These are phyloP conservation scores for Microbotryomycetes sp. DNA, from an alignment of 1,284 basidiomycete species.

Conservation along the genomic window DNA sequence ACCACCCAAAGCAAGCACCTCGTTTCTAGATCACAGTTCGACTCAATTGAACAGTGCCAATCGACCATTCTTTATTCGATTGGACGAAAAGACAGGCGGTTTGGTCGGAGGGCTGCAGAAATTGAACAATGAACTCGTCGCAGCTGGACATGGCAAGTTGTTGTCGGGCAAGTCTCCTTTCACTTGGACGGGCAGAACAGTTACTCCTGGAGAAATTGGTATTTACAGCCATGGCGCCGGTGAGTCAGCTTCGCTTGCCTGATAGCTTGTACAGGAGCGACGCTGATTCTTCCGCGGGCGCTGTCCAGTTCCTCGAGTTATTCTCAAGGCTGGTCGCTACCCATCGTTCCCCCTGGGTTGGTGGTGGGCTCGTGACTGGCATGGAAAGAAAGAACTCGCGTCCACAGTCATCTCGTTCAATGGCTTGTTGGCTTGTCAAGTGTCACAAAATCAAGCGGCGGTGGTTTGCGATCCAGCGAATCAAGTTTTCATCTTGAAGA, in stretches of 20 bases:
- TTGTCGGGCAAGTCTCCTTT: slow-evolving; percentile 49
- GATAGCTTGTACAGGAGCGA: too few species aligned
- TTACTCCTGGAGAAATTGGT: slow-evolving; percentile 59
- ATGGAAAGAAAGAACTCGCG: slow-evolving; percentile 64
- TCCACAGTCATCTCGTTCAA: slow-evolving; percentile 69
- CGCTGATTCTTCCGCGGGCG: neutral
- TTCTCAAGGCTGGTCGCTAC: slow-evolving; percentile 64
- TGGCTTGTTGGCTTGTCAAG: slow-evolving; percentile 67
- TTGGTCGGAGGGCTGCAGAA: slow-evolving; percentile 58
- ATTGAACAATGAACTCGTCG: slow-evolving; percentile 54
- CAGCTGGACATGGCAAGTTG: slow-evolving; percentile 52
- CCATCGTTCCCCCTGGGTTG: slow-evolving; percentile 64
- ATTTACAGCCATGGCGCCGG: slow-evolving; percentile 67
- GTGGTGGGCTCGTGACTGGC: slow-evolving; percentile 68
- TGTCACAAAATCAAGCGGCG: slow-evolving; percentile 69
- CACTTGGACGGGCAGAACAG: slow-evolving; percentile 33
- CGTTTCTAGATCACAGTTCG: neutral
- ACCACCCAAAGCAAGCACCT: neutral
- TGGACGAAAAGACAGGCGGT: slow-evolving; percentile 52
- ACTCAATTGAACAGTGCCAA: slow-evolving; percentile 28
- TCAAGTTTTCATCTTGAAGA: slow-evolving; percentile 62
- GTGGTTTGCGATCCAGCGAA: slow-evolving; percentile 72
- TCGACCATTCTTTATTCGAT: slow-evolving; percentile 60
- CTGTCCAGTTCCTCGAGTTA: slow-evolving; percentile 54
- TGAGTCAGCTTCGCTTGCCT: neutral